Base-by-base conservation (phyloP, 768 basidiomycete species). In the Amanita thiersii region DNA sequence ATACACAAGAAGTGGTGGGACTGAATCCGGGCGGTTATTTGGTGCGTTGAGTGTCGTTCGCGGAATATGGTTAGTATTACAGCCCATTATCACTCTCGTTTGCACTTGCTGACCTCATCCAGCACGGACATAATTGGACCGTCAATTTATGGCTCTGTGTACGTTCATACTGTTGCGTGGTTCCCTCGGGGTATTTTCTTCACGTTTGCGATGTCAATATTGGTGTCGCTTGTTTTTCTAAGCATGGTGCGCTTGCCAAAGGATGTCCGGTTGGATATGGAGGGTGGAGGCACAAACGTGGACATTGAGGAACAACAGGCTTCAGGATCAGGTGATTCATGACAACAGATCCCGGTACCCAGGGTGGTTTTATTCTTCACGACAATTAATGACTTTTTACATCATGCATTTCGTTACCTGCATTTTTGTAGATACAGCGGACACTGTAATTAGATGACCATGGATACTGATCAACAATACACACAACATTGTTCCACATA, bases 21-120 rank as follows among this genome's bases (percentile, higher is more conserved):
- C 66, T 10, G 84, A 90, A 52, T 64, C 70, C 9, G 91, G 89
- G 2, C 70, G 66, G 50, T 65, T 96, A 12, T 92, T 91, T 52
- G 91, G 88, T 9, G 88, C 79, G 3, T 50, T 92, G 44, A 79
- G 81, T 43, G 84, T 92, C 20, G 49, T 89, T 3, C 76, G 84
- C 47, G 77, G 83, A 4, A 53, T 89, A 7, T 68, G 78, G 77
- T 81, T 46, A 11, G 62, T 59, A 3, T 10, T 21, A 31, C 33
- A n/a, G n/a, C n/a, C n/a, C n/a, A n/a, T n/a, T n/a, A n/a, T n/a
- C n/a, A n/a, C n/a, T n/a, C 31, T 26, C 14, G 20, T 20, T 32
- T 34, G 6, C 5, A 30, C 2, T 14, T 39, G 15, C 44, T 26
- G 25, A 43, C 36, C 32, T 32, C 24, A 5, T 43, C 46, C 55